Evolutionary conservation across 176 grass and related monocot genomes (phyloP).

Genomic region (Oryza meridionalis): DNA sequence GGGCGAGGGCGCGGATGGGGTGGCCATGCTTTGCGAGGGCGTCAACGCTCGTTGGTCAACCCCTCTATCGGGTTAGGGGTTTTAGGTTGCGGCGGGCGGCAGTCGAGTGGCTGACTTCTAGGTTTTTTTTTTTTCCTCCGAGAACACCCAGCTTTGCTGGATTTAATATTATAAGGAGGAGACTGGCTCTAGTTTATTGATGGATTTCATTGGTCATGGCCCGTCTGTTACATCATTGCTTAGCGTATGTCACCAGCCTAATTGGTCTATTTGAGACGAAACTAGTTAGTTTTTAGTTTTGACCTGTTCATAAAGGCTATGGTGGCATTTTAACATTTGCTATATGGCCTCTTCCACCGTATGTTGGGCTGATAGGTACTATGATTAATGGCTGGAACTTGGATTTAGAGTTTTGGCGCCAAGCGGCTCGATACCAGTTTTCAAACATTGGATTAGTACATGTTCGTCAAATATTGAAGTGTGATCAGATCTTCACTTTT

Average conservation of each 20-base stretch:
- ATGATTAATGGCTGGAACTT: not conserved
- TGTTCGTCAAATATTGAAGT: slow-evolving; percentile 20
- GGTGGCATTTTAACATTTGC: not conserved
- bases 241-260: not conserved
- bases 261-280: slow-evolving; percentile 21
- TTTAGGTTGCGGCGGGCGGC: not conserved
- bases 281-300: slow-evolving; percentile 5
- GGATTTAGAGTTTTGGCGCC: not conserved
- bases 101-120: not conserved
- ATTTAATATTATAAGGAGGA: too few species aligned
- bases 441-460: not conserved
- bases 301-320: too few species aligned
- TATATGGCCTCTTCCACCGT: not conserved
- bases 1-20: too few species aligned
- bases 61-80: slow-evolving; percentile 4
- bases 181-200: not conserved
- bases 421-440: not conserved
- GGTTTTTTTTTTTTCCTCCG: not conserved
- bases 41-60: slow-evolving; percentile 5
- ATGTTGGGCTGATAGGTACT: not conserved
- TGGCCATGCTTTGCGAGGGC: not conserved
- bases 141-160: too few species aligned
- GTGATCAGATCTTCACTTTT: slow-evolving; percentile 10
- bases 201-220: not conserved
- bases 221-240: not conserved